Base-by-base conservation (phyloP, 257 asterid species). In the Mitragyna speciosa region DNA sequence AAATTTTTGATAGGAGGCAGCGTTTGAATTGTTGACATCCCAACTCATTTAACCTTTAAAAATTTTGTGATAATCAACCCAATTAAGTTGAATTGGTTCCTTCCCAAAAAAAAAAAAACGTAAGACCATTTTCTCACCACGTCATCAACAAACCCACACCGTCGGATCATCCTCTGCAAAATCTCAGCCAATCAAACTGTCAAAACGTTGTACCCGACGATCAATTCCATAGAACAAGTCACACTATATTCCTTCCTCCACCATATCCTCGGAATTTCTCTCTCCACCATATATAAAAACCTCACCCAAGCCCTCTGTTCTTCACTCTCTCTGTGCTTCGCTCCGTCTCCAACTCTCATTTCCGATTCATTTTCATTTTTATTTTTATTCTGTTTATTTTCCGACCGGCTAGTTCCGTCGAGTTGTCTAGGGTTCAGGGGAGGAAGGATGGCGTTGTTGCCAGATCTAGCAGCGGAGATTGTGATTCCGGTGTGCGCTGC, bases 381-480 rank as follows among this genome's bases (percentile, higher is more conserved):
- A 52, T 56, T 58, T 36, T 72, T 58, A 14, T 28, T n/a, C 74
- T 61, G 30, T 28, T 26, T 19, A 12, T 12, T 41, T 74, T 54
- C 24, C 39, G 51, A 79, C 85, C 83, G 82, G 89, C 75, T 78
- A 74, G 41, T 6, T 63, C 54, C 78, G 78, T 74, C 67, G 47
- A 45, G 82, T 52, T 30, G 41, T 76, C 28, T 77, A 80, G 85
- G 81, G 71, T 77, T 81, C 74, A 78, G 84, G 82, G 70, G 66
- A 72, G 75, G 47, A 89, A 87, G 94, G 89, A 80, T 81, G 82
- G 81, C 84, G n/a, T 58, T 92, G 88, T 80, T 93, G 31, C 86
- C 97, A 81, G 97, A 92, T 87, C 89, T 93, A 43, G 96, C 86
- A 56, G 82, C 97, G 45, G 86, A 93, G 86, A 85, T 93, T 58